Evolutionary conservation across 1,284 basidiomycete genomes (phyloP).

Genomic region (Ustilago shanxiensis): DNA sequence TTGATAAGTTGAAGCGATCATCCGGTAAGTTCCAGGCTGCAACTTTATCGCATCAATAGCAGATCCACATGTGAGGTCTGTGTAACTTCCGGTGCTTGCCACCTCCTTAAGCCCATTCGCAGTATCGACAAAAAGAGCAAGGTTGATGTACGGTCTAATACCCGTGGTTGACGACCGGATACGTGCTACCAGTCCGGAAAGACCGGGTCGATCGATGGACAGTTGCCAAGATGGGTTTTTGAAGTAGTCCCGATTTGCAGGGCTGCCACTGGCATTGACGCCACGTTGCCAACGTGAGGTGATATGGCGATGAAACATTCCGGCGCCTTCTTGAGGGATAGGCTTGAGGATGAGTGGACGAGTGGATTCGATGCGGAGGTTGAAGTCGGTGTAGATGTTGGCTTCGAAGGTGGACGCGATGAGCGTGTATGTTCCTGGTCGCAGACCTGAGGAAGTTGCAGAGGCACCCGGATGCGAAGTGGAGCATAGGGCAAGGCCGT

Average conservation of each 20-base stretch:
- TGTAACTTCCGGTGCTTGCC: slow-evolving; percentile 38
- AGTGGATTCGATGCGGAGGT: slow-evolving; percentile 75
- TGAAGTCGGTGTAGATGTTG: slow-evolving; percentile 77
- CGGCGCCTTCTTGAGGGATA: slow-evolving; percentile 83
- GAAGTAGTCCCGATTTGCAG: slow-evolving; percentile 76
- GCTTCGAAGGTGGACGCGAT: slow-evolving; percentile 86
- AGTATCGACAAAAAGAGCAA: slow-evolving; percentile 20
- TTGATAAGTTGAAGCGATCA: slow-evolving; percentile 45
- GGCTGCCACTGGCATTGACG: slow-evolving; percentile 77
- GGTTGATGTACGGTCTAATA: slow-evolving; percentile 33
- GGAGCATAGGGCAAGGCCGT: slow-evolving; percentile 79
- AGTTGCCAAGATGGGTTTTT: slow-evolving; percentile 80
- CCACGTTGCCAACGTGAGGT: slow-evolving; percentile 75
- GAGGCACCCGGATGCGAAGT: slow-evolving; percentile 28
- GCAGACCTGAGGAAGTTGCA: not conserved
- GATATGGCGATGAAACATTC: slow-evolving; percentile 82
- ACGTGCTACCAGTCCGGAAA: slow-evolving; percentile 9
- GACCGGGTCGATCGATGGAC: slow-evolving; percentile 3
- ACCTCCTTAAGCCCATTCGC: slow-evolving; percentile 13
- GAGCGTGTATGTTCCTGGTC: slow-evolving; percentile 80
- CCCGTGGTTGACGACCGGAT: slow-evolving; percentile 1
- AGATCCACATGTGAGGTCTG: slow-evolving; percentile 43
- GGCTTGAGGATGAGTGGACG: slow-evolving; percentile 71
- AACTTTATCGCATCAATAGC: slow-evolving; percentile 26
- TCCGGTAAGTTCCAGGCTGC: slow-evolving; percentile 22